Evolutionary conservation across 495 filamentous ascomycete species (phyloP).

Genomic region (Penicillium turbatum): DNA sequence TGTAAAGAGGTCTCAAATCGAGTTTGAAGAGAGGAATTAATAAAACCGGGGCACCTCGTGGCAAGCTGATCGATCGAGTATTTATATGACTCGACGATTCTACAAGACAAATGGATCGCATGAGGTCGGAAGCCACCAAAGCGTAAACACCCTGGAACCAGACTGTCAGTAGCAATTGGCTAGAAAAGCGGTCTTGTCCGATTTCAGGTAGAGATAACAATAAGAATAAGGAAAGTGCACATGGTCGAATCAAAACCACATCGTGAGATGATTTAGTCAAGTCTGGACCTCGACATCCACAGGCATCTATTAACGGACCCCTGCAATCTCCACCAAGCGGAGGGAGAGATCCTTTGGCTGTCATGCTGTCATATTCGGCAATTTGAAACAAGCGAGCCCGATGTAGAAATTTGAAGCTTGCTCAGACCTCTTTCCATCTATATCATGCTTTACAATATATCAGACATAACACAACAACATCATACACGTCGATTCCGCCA

Average conservation of each 20-base stretch:
- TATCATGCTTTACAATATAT: background rate
- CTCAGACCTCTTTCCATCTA: background rate
- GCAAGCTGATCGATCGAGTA: constrained; percentile 17
- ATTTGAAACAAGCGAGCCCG: constrained; percentile 10
- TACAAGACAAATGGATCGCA: background rate
- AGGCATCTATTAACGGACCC: constrained; percentile 21
- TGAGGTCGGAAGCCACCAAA: background rate
- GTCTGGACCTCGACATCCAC: no score
- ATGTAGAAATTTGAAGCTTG: background rate
- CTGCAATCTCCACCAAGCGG: constrained; percentile 18
- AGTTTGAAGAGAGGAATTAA: background rate
- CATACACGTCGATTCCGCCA: background rate
- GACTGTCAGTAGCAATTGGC: constrained; percentile 4
- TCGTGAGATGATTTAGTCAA: background rate
- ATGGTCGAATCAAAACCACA: constrained; percentile 19
- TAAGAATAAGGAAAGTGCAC: background rate
- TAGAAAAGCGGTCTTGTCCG: constrained; percentile 9
- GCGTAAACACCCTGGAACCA: background rate
- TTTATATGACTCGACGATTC: constrained; percentile 9
- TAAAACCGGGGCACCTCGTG: constrained; percentile 20
- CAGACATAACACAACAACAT: background rate
- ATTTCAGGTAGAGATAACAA: constrained; percentile 1
- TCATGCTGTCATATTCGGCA: background rate
- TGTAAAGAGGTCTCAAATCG: no score
- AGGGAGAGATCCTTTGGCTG: background rate